These are phyloP conservation scores for Gloeophyllum trabeum DNA, from an alignment of 768 basidiomycete species.

Conservation along the genomic window DNA sequence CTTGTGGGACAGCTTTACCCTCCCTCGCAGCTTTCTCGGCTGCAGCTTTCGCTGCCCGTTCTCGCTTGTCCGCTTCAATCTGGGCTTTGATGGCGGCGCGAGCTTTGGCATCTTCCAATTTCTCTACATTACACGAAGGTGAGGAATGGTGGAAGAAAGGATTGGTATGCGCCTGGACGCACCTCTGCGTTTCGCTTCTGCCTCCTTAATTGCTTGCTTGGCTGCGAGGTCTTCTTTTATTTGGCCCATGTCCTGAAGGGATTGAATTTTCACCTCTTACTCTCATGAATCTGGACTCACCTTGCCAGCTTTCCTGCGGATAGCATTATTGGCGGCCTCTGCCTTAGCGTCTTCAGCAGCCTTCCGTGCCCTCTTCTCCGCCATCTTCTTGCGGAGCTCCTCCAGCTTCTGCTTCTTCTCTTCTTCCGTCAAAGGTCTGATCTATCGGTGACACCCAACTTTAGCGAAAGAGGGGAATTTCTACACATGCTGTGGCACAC, in stretches of 20 bases:
- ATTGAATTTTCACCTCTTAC: background rate
- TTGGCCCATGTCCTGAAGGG: slow-evolving; percentile 50
- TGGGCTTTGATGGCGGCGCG: slow-evolving; percentile 83
- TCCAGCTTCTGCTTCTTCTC: slow-evolving; percentile 76
- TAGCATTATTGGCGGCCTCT: slow-evolving; percentile 58
- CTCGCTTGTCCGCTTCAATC: slow-evolving; percentile 89
- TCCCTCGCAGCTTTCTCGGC: slow-evolving; percentile 88
- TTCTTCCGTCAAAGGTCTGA: slow-evolving; percentile 92
- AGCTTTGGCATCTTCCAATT: slow-evolving; percentile 80
- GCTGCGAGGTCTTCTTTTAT: slow-evolving; percentile 66
- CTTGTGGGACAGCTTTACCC: slow-evolving; percentile 38
- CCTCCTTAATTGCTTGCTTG: slow-evolving; percentile 78
- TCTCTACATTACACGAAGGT: slow-evolving; percentile 42
- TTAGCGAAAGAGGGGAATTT: background rate
- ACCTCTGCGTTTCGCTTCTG: slow-evolving; percentile 75
- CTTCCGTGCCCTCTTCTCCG: slow-evolving; percentile 66
- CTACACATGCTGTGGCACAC: slow-evolving; percentile 24
- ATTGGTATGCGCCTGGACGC: slow-evolving; percentile 8
- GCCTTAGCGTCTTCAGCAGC: slow-evolving; percentile 66
- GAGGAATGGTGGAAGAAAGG: background rate
- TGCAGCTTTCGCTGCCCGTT: slow-evolving; percentile 79
- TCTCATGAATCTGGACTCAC: slow-evolving; percentile 20
- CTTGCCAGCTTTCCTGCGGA: slow-evolving; percentile 81
- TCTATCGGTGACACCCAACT: slow-evolving; percentile 25
- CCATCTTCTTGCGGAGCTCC: slow-evolving; percentile 73